These are phyloP conservation scores for Neurospora sp. DNA, from an alignment of 495 filamentous ascomycete species.

Conservation along the genomic window DNA sequence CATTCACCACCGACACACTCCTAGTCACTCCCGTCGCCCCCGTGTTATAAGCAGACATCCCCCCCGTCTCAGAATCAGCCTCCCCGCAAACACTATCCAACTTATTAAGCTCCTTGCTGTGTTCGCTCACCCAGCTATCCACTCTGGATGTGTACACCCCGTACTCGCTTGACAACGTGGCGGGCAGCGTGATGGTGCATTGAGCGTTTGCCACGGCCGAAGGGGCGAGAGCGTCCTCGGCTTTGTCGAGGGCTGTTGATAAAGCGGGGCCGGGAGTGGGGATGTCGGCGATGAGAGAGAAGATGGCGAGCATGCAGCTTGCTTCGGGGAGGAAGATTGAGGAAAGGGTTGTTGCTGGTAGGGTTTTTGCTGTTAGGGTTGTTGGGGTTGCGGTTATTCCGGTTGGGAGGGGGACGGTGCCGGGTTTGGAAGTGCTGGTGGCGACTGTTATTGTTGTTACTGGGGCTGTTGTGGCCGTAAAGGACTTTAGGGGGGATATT, in stretches of 20 bases:
- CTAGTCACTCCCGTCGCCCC: background rate
- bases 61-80: background rate
- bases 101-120: background rate
- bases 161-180: background rate
- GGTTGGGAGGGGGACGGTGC: conserved; percentile 1
- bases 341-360: conserved; percentile 2
- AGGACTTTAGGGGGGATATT: background rate
- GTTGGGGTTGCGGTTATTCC: background rate
- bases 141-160: background rate
- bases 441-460: background rate
- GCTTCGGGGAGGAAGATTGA: background rate
- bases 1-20: background rate
- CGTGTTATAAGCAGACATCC: background rate
- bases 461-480: background rate
- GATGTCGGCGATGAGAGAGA: conserved; percentile 1
- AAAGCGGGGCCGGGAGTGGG: conserved; percentile 13
- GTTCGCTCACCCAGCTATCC: background rate
- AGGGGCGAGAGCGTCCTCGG: background rate
- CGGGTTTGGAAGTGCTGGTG: background rate
- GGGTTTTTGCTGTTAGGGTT: background rate
- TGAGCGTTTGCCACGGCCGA: background rate
- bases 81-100: background rate
- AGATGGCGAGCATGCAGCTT: conserved; percentile 6
- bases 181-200: conserved; percentile 4
- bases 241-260: background rate